A percentile compares a stretch with the other conserved stretches of the same genome.
Conservation (phyloP, 768 basidiomycete species). For the Hypholoma fasciculare region DNA sequence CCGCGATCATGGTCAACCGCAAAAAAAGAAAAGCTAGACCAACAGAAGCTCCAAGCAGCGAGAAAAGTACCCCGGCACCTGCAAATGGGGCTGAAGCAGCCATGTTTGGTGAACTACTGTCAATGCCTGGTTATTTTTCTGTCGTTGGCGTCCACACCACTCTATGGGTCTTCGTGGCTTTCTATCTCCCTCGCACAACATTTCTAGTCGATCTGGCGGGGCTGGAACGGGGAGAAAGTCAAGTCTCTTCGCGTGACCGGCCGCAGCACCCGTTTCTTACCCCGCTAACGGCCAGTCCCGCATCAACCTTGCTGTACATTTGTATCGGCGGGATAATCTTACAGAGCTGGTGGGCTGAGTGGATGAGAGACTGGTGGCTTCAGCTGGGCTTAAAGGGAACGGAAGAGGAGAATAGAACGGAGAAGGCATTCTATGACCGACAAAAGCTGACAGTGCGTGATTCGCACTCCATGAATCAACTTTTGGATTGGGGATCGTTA, state of each 20-base stretch:
- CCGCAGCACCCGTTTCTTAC: slow-evolving; percentile 75
- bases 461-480: background rate
- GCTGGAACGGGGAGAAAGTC: slow-evolving; percentile 27
- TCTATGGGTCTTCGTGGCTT: slow-evolving; percentile 62
- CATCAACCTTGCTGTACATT: slow-evolving; percentile 57
- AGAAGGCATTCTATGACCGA: slow-evolving; percentile 38
- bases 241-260: slow-evolving; percentile 48
- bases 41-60: slow-evolving; percentile 4
- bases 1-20: slow-evolving; percentile 14
- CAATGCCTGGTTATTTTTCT: slow-evolving; percentile 33
- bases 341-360: slow-evolving; percentile 73
- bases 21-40: slow-evolving; percentile 15
- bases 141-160: slow-evolving; percentile 66
- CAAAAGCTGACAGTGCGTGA: slow-evolving; percentile 39
- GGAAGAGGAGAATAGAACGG: slow-evolving; percentile 41
- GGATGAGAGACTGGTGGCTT: slow-evolving; percentile 60
- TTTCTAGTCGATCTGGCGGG: slow-evolving; percentile 40
- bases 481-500: slow-evolving; percentile 1
- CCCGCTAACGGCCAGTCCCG: slow-evolving; percentile 61
- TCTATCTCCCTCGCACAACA: slow-evolving; percentile 70
- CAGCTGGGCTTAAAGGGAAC: slow-evolving; percentile 39
- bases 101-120: background rate
- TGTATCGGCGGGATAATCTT: slow-evolving; percentile 53
- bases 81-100: background rate
- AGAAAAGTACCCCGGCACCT: background rate